A percentile compares a stretch with the other conserved stretches of the same genome.
phyloP scores from a whole-genome alignment of 257 asterid genomes.

The Haberlea rhodopensis region DNA sequence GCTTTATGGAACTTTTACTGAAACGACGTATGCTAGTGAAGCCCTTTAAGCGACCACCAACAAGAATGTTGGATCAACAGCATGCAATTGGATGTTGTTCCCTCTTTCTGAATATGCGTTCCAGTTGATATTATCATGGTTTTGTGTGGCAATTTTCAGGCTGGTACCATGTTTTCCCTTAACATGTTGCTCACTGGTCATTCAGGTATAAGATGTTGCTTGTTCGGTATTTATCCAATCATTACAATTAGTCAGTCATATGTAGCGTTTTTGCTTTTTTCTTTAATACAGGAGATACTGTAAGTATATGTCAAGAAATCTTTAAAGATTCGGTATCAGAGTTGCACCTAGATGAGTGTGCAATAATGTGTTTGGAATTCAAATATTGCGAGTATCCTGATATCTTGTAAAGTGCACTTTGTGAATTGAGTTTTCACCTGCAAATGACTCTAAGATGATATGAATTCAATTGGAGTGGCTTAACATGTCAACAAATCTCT shows the following conservation, averaged over 20 bases:
- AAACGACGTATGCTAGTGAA: background rate
- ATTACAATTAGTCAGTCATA: too few relatives aligned
- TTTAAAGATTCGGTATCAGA: background rate
- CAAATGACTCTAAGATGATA: constrained; percentile 13
- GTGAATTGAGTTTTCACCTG: background rate
- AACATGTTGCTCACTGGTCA: too few relatives aligned
- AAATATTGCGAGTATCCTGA: constrained; percentile 6
- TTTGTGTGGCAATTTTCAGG: background rate
- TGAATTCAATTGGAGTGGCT: background rate
- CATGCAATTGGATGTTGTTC: background rate
- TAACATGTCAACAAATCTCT: too few relatives aligned
- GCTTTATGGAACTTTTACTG: background rate
- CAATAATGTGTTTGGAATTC: background rate
- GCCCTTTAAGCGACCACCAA: background rate
- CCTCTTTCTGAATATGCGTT: background rate
- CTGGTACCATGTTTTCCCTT: background rate
- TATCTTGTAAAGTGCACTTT: background rate
- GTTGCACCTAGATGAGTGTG: background rate
- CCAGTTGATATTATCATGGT: background rate
- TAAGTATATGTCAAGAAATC: background rate
- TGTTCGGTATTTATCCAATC: background rate
- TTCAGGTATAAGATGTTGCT: too few relatives aligned
- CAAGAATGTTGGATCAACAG: too few relatives aligned
- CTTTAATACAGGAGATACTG: background rate
- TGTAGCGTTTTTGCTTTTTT: background rate